These are phyloP conservation scores for Aureobasidium musti DNA, from an alignment of 2,329 filamentous ascomycete genomes.

Conservation along the genomic window DNA sequence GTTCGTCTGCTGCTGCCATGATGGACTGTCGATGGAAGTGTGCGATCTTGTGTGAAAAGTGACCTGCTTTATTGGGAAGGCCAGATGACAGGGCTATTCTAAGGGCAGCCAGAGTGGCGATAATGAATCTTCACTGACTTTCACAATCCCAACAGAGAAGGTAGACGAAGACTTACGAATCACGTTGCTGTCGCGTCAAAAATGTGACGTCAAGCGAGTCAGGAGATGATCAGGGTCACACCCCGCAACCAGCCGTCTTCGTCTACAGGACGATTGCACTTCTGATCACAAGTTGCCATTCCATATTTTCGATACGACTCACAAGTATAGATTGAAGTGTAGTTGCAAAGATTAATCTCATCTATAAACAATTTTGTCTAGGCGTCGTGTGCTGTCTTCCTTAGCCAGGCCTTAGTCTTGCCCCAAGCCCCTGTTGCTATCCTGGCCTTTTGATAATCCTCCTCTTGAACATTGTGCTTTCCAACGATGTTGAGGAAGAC, in stretches of 20 bases:
- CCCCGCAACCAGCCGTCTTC: not conserved
- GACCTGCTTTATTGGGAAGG: not conserved
- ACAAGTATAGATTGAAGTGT: no score
- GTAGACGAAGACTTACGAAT: slow-evolving; percentile 25
- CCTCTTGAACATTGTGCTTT: slow-evolving; percentile 75
- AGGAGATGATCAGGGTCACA: not conserved
- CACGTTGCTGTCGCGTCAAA: not conserved
- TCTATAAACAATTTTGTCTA: slow-evolving; percentile 1
- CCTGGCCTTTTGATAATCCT: slow-evolving; percentile 47
- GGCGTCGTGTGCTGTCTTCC: slow-evolving; percentile 21
- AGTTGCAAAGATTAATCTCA: no score
- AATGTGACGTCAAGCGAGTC: slow-evolving; percentile 26
- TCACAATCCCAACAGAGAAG: slow-evolving; percentile 23
- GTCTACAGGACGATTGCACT: not conserved
- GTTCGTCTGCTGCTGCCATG: slow-evolving; percentile 37
- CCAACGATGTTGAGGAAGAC: slow-evolving; percentile 86
- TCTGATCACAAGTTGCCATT: no score
- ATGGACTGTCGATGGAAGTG: slow-evolving; percentile 30
- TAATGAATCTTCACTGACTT: not conserved
- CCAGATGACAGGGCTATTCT: not conserved
- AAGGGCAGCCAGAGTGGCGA: slow-evolving; percentile 26
- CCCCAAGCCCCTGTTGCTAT: slow-evolving; percentile 28
- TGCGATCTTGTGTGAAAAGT: not conserved
- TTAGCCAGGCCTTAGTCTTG: slow-evolving; percentile 22
- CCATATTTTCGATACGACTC: not conserved